phyloP scores from a whole-genome alignment of 495 filamentous ascomycete species.

The Hypoxylon lienhwacheense region DNA sequence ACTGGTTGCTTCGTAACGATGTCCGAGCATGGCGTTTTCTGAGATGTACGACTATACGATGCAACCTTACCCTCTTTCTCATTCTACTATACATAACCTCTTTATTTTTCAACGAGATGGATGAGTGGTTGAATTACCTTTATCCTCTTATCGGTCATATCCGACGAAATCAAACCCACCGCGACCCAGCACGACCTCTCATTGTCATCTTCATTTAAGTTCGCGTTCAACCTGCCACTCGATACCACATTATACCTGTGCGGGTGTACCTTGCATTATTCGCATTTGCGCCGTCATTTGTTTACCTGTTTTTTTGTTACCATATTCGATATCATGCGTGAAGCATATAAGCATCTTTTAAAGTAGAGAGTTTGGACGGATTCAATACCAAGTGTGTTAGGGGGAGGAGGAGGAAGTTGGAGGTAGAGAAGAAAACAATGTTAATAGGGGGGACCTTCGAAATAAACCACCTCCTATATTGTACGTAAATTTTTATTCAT shows the following conservation, averaged over 20 bases:
- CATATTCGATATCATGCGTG: slow-evolving; percentile 7
- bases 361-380: slow-evolving; percentile 13
- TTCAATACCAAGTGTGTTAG: slow-evolving; percentile 24
- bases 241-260: slow-evolving; percentile 13
- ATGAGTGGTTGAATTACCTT: slow-evolving; percentile 1
- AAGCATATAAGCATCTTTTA: slow-evolving; percentile 12
- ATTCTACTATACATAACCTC: not conserved
- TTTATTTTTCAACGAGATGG: not conserved
- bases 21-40: slow-evolving; percentile 28
- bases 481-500: too few relatives aligned
- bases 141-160: not conserved
- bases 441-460: slow-evolving; percentile 17
- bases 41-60: slow-evolving; percentile 31
- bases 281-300: slow-evolving; percentile 3
- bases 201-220: slow-evolving; percentile 5
- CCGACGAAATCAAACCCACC: not conserved
- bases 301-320: slow-evolving; percentile 8
- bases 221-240: slow-evolving; percentile 9
- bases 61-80: slow-evolving; percentile 8
- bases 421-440: slow-evolving; percentile 7
- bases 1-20: slow-evolving; percentile 25
- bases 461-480: too few relatives aligned
- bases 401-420: slow-evolving; percentile 9
- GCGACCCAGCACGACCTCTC: slow-evolving; percentile 4
- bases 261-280: not conserved